Evolutionary conservation across 306 rosid genomes (phyloP), one percentile per base, ranked within the genome.

Genomic region (Senna siamea): DNA sequence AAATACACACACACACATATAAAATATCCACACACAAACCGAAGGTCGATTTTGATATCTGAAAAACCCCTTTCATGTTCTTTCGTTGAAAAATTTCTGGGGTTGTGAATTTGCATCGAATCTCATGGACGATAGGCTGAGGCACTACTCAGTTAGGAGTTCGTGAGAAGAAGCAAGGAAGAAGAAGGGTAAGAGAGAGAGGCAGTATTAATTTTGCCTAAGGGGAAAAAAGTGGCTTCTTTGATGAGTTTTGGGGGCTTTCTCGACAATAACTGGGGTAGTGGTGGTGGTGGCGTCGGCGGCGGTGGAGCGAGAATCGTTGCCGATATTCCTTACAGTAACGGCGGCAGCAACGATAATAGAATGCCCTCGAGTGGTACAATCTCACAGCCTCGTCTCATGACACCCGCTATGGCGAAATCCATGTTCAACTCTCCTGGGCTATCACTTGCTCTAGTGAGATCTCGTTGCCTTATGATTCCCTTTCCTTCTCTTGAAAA

Each of bases 161-260:
- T 22, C 1, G 5, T 10, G 34, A 18, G 47, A 2, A 17, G 43
- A 28, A 56, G 40, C n/a, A n/a, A n/a, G 4, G 34, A 0, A 18
- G 22, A 22, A 38, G 22, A 17, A n/a, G 34, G n/a, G 70, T 6
- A 50, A 22, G 53, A 30, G 35, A 15, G 11, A 26, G 30, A 26
- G 30, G 30, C n/a, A 26, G 30, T 1, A 26, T 26, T 26, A 26
- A 1, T 26, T 26, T 26, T 26, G 30, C 30, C 30, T 26, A 26
- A 37, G 40, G 8, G 8, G 8, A 37, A 52, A 23, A 61, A 76
- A 62, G 77, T 66, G 54, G 63, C 70, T 68, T 85, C 83, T 82
- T 90, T 90, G 85, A 95, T 92, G 99, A 95, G 99, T 90, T 95
- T 90, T 87, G 93, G 96, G 85, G 96, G 93, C 40, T 86, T 95